Base-by-base conservation (phyloP, 2,329 filamentous ascomycete species). In the Penicillium sp. region DNA sequence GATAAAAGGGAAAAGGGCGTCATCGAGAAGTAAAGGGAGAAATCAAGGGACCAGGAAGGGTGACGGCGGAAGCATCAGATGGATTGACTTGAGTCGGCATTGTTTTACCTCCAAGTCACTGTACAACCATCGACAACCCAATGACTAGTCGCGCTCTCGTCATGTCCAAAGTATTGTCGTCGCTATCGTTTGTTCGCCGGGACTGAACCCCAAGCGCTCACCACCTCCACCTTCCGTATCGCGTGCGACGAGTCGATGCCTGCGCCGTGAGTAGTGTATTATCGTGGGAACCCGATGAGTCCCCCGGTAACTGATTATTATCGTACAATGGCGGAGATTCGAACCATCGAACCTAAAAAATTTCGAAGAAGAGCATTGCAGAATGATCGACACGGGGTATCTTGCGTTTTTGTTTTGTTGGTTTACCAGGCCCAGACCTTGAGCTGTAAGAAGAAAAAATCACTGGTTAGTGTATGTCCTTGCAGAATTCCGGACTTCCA, bases 381-480 rank as follows among this genome's bases (percentile, higher is more conserved):
- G 46, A 67, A 67, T 61, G 64, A 66, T 66, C 65, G 67, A 66
- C 60, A 67, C 64, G 62, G 70, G 70, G 68, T 72, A 72, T 70
- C 68, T 67, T 68, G 63, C 62, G 62, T 65, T 54, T 59, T 61
- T 45, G 53, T 60, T 61, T 57, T 59, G 60, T 51, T 45, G 54
- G 46, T 65, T 69, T 88, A 90, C 79, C 88, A 91, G 60, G 89
- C 89, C 89, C 89, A 93, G 74, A 93, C 86, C 84, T 92, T 92
- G 75, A 93, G 87, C 89, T 92, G 60, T 56, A 69, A 27, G 22
- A 41, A 34, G 38, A 34, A 50, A 45, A 27, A 43, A 34, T 10
- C 3, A 9, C 31, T 24, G 8, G 44, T 61, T 50, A 64, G 58
- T 34, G 45, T n/a, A 18, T 27, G 21, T 11, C 13, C 38, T 22